Conservation (phyloP, 164 flowering plant genomes). For the Liquidambar formosana region DNA sequence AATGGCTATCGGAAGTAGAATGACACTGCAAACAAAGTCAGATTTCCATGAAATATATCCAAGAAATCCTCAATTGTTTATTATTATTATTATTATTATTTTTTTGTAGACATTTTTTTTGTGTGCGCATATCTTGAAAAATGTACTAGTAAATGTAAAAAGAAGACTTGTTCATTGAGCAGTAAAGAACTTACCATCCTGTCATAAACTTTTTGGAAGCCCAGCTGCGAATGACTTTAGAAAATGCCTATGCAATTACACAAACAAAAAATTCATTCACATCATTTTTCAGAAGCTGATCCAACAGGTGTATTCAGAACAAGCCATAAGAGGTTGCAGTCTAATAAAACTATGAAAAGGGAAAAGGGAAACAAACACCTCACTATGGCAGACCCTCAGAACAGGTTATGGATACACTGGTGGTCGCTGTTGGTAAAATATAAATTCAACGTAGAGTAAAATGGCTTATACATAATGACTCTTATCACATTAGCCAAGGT, state of each 20-base stretch:
- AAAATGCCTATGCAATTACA: conserved; percentile 42
- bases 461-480: too few species aligned
- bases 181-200: conserved; percentile 53
- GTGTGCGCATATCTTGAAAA: too few species aligned
- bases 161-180: too few species aligned
- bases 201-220: conserved; percentile 70
- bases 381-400: too few species aligned
- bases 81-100: too few species aligned
- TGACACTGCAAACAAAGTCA: conserved; percentile 57
- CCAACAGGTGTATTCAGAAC: neutral
- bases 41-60: neutral
- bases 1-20: conserved; percentile 72
- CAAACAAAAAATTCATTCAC: neutral
- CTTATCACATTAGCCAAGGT: too few species aligned
- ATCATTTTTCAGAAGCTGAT: neutral
- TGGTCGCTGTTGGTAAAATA: too few species aligned
- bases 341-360: too few species aligned
- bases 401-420: too few species aligned
- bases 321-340: neutral
- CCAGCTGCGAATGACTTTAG: conserved; percentile 64
- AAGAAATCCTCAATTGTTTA: neutral
- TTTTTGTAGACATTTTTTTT: too few species aligned
- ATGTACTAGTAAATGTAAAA: neutral
- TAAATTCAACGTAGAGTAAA: too few species aligned
- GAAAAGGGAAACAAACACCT: too few species aligned